Evolutionary conservation across 306 rosid species (phyloP).

Genomic region (Prunus davidiana): DNA sequence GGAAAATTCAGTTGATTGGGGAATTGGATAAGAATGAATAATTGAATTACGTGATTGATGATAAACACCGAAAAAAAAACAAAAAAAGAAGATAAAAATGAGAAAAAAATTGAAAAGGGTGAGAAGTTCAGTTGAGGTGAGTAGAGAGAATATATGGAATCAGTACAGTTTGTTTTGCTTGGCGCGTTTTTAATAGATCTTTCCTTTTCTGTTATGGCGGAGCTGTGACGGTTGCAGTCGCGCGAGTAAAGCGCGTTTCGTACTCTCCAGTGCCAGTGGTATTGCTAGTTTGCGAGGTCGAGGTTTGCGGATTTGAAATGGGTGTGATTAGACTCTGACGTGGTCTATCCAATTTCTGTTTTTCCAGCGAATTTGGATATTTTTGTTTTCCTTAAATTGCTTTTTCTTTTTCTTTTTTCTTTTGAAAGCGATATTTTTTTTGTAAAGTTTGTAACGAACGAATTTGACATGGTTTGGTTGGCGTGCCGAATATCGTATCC

Average conservation of each 20-base stretch:
- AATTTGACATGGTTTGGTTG: neutral
- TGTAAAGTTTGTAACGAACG: neutral
- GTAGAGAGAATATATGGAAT: no score
- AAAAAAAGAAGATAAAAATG: neutral
- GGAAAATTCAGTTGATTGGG: no score
- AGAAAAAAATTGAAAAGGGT: neutral
- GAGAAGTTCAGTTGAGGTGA: neutral
- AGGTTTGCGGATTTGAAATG: no score
- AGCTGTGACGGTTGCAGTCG: neutral
- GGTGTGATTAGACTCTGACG: neutral
- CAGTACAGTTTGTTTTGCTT: slow-evolving; percentile 3
- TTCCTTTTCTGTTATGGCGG: neutral
- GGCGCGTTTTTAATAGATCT: slow-evolving; percentile 24
- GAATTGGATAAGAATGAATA: neutral
- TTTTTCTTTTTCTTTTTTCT: neutral
- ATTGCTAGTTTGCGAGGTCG: no score
- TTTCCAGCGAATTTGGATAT: neutral
- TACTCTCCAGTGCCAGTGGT: neutral
- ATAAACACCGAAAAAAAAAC: neutral
- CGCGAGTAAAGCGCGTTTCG: neutral
- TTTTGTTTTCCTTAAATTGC: neutral
- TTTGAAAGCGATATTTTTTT: neutral
- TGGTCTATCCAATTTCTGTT: neutral
- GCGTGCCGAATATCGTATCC: neutral
- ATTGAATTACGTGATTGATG: no score